These are phyloP conservation scores for apple (Malus domestica) DNA, from an alignment of 306 rosid genomes.

Conservation along the genomic window ASM211411v1 NC_041800.1:20777733-20778232, in stretches of 20 bases:
- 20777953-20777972: constrained; percentile 89
- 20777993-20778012: constrained; percentile 66
- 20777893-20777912: neutral
- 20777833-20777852: constrained; percentile 87
- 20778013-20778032: constrained; percentile 72
- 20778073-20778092: constrained; percentile 74
- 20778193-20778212: constrained; percentile 73
- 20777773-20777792: constrained; percentile 81
- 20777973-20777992: constrained; percentile 74
- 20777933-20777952: constrained; percentile 24
- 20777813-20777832: constrained; percentile 70
- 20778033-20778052: constrained; percentile 87
- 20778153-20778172: constrained; percentile 47
- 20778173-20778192: constrained; percentile 67
- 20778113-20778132: constrained; percentile 69
- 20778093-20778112: constrained; percentile 88
- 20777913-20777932: constrained; percentile 18
- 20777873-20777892: constrained; percentile 5
- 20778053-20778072: constrained; percentile 39
- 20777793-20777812: constrained; percentile 80
- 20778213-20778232: constrained; percentile 79
- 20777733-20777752: constrained; percentile 75
- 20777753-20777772: constrained; percentile 84
- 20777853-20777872: constrained; percentile 12
- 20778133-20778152: constrained; percentile 48